Evolutionary conservation across 345 rosid genomes (phyloP).

Genomic region (Gossypium raimondii): DNA sequence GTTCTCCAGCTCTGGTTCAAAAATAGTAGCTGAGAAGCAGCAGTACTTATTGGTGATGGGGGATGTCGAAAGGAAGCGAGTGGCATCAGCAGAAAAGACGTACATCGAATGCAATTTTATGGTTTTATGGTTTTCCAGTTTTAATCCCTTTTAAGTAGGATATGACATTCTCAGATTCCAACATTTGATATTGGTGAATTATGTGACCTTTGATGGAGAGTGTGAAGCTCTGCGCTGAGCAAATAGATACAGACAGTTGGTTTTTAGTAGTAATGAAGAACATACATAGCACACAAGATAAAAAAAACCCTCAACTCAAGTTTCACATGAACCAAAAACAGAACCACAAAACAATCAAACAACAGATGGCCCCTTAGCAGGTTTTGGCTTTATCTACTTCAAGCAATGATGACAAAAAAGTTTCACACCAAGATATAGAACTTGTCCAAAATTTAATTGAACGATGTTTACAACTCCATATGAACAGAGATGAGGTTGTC

Average conservation of each 20-base stretch:
- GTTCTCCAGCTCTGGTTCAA: no score
- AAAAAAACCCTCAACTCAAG: slow-evolving; percentile 51
- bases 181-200: slow-evolving; percentile 7
- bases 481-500: slow-evolving; percentile 80
- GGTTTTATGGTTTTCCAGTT: no score
- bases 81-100: rapidly evolving
- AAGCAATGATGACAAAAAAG: slow-evolving; percentile 79
- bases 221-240: slow-evolving; percentile 22
- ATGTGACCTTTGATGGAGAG: slow-evolving; percentile 8
- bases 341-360: slow-evolving; percentile 59
- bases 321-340: slow-evolving; percentile 69
- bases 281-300: slow-evolving; percentile 62
- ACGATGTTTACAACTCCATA: slow-evolving; percentile 66
- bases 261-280: slow-evolving; percentile 61
- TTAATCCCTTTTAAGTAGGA: not conserved
- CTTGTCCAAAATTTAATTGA: slow-evolving; percentile 84
- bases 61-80: no score
- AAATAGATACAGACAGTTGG: slow-evolving; percentile 43
- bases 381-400: slow-evolving; percentile 79
- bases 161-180: not conserved
- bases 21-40: no score
- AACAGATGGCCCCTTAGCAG: slow-evolving; percentile 64
- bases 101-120: no score
- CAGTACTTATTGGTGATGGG: no score
- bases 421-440: slow-evolving; percentile 93